Conservation (phyloP, 805 yeast species). For the Saturnispora gosingensis region DNA sequence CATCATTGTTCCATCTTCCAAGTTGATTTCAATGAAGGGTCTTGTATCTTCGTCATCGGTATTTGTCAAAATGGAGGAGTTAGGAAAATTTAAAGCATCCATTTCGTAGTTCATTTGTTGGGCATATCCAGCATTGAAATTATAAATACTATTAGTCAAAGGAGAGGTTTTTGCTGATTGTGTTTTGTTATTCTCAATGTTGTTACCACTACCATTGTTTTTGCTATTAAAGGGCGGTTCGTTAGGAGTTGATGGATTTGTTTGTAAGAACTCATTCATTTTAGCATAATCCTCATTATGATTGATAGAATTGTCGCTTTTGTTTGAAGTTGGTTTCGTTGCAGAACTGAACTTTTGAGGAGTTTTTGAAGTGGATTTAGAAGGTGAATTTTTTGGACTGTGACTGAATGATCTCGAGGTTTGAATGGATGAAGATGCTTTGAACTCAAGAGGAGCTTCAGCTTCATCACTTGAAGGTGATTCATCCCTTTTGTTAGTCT, state of each 20-base stretch:
- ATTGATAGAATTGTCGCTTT: neutral
- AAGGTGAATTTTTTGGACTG: neutral
- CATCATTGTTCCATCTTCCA: slow-evolving; percentile 22
- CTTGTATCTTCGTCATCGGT: slow-evolving; percentile 21
- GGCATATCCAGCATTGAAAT: slow-evolving; percentile 7
- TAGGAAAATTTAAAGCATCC: slow-evolving; percentile 3
- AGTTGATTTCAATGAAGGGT: slow-evolving; percentile 25
- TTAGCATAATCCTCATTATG: slow-evolving; percentile 23
- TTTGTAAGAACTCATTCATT: slow-evolving; percentile 4
- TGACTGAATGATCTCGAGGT: slow-evolving; percentile 1
- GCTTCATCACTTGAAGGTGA: neutral
- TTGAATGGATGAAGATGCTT: slow-evolving; percentile 7
- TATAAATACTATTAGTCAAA: neutral
- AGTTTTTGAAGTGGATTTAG: neutral
- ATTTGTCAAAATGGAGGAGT: neutral
- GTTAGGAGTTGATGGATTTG: slow-evolving; percentile 29
- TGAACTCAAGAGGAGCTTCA: slow-evolving; percentile 11
- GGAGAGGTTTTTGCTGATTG: neutral
- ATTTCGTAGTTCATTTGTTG: slow-evolving; percentile 7
- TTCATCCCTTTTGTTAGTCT: neutral
- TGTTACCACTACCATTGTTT: neutral
- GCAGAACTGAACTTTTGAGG: neutral
- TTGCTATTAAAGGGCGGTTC: neutral
- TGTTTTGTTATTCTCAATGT: neutral
- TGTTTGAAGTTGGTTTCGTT: neutral